phyloP scores from a whole-genome alignment of 352 stramenopile species.

The Phytopythium chamaehyphon region DNA sequence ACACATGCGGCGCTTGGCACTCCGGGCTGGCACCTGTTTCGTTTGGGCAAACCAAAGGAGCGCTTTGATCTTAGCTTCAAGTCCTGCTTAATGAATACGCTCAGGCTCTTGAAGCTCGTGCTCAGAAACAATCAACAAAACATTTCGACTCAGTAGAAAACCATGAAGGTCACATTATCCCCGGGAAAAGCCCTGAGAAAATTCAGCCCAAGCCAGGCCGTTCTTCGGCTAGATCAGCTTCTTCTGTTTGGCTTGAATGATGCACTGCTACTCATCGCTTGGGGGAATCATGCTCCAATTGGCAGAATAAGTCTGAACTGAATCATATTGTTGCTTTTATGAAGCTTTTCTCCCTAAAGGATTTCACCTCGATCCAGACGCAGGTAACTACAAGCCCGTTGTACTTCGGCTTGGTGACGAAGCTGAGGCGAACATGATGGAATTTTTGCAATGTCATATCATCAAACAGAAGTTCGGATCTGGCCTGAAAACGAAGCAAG shows the following conservation, averaged over 20 bases:
- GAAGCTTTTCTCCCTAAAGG: conserved; percentile 19
- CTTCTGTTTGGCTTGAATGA: conserved; percentile 16
- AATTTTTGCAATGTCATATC: not conserved
- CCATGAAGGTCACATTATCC: no score
- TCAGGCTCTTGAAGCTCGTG: not conserved
- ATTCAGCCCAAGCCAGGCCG: not conserved
- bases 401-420: not conserved
- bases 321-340: conserved; percentile 22
- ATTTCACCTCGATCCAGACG: conserved; percentile 8
- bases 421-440: conserved; percentile 5
- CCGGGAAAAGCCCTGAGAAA: no score
- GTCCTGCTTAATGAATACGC: not conserved
- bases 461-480: conserved; percentile 4
- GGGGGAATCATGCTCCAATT: conserved; percentile 6
- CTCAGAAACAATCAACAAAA: no score
- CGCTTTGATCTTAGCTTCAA: no score
- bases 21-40: no score
- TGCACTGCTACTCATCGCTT: conserved; percentile 16
- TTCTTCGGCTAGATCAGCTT: not conserved
- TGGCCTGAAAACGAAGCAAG: conserved; percentile 3
- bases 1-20: no score
- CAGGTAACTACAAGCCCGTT: not conserved
- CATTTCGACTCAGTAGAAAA: no score
- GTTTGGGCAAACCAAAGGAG: no score
- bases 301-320: conserved; percentile 10